Percentiles rank a stretch among this genome's conserved stretches.
phyloP scores from a whole-genome alignment of 225 moss, liverwort and hornwort genomes.

The Bryoerythrophyllum caledonicum region DNA sequence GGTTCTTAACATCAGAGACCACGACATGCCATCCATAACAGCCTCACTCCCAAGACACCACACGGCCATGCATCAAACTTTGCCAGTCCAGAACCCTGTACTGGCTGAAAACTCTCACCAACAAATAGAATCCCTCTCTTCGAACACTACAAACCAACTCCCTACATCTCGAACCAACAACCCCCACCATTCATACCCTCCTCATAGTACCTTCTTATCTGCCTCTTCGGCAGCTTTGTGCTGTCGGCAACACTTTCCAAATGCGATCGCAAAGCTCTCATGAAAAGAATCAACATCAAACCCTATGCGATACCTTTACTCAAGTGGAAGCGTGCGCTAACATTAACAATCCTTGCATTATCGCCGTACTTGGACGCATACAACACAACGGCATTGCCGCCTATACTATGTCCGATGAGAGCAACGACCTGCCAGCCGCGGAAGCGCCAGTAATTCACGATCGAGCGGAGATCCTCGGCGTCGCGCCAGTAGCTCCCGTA shows the following conservation, averaged over 20 bases:
- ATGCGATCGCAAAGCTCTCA: too few species aligned
- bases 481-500: constrained; percentile 62
- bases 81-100: background rate
- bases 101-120: background rate
- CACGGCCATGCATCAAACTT: background rate
- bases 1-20: background rate
- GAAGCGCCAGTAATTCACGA: constrained; percentile 50
- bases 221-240: constrained; percentile 95
- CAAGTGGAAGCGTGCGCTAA: constrained; percentile 51
- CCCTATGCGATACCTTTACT: constrained; percentile 24
- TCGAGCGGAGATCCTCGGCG: constrained; percentile 44
- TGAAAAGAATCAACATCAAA: too few species aligned
- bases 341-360: constrained; percentile 30
- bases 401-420: constrained; percentile 52
- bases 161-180: background rate
- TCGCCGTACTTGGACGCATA: constrained; percentile 54
- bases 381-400: constrained; percentile 57
- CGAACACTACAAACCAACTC: background rate
- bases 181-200: background rate
- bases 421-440: constrained; percentile 40
- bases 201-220: constrained; percentile 76
- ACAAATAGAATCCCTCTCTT: background rate
- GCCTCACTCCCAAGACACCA: background rate
- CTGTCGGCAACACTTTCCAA: too few species aligned
- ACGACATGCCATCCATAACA: background rate